Conservation (phyloP, 352 stramenopile species). For the Pythium volutum region DNA sequence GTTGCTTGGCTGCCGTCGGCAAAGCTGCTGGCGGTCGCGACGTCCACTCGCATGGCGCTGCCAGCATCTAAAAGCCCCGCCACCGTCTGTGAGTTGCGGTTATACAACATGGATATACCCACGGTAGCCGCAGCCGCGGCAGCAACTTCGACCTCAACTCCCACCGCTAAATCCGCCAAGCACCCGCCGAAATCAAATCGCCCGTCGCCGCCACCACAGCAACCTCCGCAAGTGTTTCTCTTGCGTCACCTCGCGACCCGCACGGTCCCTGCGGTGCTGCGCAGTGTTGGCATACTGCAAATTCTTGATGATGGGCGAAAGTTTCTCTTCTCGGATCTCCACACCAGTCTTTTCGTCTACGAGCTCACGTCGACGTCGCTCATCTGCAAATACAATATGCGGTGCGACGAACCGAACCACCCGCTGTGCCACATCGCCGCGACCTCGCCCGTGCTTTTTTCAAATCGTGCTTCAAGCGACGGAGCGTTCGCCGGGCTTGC, state of each 20-base stretch:
- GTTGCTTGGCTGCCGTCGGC: slow-evolving; percentile 11
- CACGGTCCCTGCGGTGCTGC: background rate
- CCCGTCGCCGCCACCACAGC: background rate
- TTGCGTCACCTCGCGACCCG: slow-evolving; percentile 8
- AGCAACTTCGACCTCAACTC: background rate
- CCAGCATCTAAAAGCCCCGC: background rate
- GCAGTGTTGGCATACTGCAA: background rate
- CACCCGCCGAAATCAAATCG: background rate
- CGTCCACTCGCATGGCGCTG: background rate
- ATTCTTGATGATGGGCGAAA: slow-evolving; percentile 16
- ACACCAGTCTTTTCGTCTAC: slow-evolving; percentile 9
- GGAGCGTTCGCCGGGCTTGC: slow-evolving; percentile 11
- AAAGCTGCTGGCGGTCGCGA: slow-evolving; percentile 15
- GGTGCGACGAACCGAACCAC: slow-evolving; percentile 10
- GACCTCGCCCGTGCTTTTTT: background rate
- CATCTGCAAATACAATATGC: slow-evolving; percentile 5
- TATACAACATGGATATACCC: background rate
- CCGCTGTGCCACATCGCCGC: slow-evolving; percentile 16
- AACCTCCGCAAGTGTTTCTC: slow-evolving; percentile 3
- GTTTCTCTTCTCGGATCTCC: slow-evolving; percentile 22
- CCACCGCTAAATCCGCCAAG: background rate
- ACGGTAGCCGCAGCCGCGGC: background rate
- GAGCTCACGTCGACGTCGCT: slow-evolving; percentile 12
- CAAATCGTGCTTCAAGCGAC: background rate
- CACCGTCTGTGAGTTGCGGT: background rate